These are phyloP conservation scores for Phlyctochytrium bullatum DNA, from an alignment of 192 early-diverging fungal species.

Conservation along the genomic window DNA sequence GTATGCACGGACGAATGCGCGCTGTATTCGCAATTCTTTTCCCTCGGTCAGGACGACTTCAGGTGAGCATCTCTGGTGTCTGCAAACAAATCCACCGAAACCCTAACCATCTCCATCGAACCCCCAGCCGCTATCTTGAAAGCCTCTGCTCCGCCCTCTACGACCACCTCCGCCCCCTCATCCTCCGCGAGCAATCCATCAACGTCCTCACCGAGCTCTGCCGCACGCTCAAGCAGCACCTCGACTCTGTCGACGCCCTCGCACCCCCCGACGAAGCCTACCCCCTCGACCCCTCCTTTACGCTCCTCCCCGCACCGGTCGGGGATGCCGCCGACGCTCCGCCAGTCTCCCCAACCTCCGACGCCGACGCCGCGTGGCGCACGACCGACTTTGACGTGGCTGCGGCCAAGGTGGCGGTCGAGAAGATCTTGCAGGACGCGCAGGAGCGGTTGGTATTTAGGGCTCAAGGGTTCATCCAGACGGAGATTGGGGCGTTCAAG, in stretches of 20 bases:
- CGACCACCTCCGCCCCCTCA: slow-evolving; percentile 80
- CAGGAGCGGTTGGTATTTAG: slow-evolving; percentile 88
- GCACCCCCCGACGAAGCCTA: neutral
- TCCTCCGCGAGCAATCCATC: slow-evolving; percentile 83
- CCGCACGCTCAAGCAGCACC: slow-evolving; percentile 62
- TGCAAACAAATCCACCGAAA: neutral
- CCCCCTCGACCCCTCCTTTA: neutral
- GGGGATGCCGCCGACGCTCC: neutral
- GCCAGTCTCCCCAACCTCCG: neutral
- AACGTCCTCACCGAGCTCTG: slow-evolving; percentile 81
- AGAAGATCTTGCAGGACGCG: slow-evolving; percentile 81
- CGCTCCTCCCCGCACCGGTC: neutral
- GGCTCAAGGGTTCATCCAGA: slow-evolving; percentile 73
- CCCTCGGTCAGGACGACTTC: slow-evolving; percentile 67
- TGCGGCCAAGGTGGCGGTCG: slow-evolving; percentile 59
- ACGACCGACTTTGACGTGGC: slow-evolving; percentile 32
- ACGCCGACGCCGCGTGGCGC: neutral
- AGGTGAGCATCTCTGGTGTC: slow-evolving; percentile 67
- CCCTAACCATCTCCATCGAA: neutral
- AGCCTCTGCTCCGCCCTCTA: slow-evolving; percentile 70
- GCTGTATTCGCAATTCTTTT: slow-evolving; percentile 79
- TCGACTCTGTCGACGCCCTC: slow-evolving; percentile 33
- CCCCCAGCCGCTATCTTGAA: slow-evolving; percentile 70
- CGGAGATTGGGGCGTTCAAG: slow-evolving; percentile 74
- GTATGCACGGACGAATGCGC: slow-evolving; percentile 81